phyloP scores from a whole-genome alignment of 1,284 basidiomycete genomes.

The Ganoderma sinense region DNA sequence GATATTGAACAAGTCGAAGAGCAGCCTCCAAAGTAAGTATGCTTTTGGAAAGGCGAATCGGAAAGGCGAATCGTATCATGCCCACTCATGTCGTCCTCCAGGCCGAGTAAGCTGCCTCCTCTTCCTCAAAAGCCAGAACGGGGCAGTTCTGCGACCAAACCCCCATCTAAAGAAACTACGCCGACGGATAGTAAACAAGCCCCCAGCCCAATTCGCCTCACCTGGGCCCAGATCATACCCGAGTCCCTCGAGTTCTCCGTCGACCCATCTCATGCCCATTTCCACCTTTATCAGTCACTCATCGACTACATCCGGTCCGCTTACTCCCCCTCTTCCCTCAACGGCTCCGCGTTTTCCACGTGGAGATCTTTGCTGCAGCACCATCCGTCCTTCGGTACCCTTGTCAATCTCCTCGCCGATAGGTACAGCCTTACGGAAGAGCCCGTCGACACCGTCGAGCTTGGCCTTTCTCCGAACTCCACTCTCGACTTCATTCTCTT shows the following conservation, averaged over 20 bases:
- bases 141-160: not conserved
- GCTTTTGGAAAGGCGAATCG: not conserved
- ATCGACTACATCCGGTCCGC: slow-evolving; percentile 5
- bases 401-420: slow-evolving; percentile 9
- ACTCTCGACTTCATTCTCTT: slow-evolving; percentile 1
- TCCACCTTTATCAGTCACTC: slow-evolving; percentile 7
- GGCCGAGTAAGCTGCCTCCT: slow-evolving; percentile 2
- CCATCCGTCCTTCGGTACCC: slow-evolving; percentile 3
- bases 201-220: not conserved
- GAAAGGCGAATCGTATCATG: not conserved
- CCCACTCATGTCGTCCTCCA: not conserved
- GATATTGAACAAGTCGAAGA: slow-evolving; percentile 1
- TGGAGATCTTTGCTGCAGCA: not conserved
- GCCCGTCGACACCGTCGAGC: not conserved
- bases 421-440: slow-evolving; percentile 3
- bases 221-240: slow-evolving; percentile 3
- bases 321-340: slow-evolving; percentile 2
- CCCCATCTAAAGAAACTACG: not conserved
- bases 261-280: not conserved
- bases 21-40: not conserved
- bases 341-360: not conserved
- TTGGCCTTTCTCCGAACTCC: slow-evolving; percentile 1
- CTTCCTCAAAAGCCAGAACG: not conserved
- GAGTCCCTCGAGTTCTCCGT: slow-evolving; percentile 4
- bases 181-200: not conserved